phyloP scores from a whole-genome alignment of 73 alveolate species.

The Paramecium sexaurelia region DNA sequence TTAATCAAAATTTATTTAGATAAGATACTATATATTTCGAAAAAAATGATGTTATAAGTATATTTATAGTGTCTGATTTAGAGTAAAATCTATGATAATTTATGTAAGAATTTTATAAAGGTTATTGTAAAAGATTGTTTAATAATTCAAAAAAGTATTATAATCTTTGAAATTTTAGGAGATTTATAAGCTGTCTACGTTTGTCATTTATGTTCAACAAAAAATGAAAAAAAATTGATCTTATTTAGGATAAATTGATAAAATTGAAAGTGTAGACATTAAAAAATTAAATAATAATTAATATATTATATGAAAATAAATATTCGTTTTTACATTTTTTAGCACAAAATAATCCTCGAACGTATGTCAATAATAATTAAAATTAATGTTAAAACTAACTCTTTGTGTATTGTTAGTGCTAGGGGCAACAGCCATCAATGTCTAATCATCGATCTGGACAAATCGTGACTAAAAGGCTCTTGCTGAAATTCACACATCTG shows the following conservation, averaged over 20 bases:
- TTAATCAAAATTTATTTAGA: too few species aligned
- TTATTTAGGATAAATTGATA: not conserved
- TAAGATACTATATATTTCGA: too few species aligned
- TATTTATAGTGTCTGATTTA: too few species aligned
- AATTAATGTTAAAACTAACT: slow-evolving; percentile 25
- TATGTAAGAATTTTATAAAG: too few species aligned
- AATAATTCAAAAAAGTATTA: too few species aligned
- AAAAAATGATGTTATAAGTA: too few species aligned
- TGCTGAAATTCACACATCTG: not conserved
- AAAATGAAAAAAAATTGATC: not conserved
- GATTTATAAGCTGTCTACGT: too few species aligned
- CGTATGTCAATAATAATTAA: not conserved
- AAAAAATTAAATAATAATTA: not conserved
- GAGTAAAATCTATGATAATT: too few species aligned
- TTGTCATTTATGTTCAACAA: too few species aligned
- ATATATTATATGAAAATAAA: not conserved
- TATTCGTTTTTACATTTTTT: slow-evolving; percentile 37
- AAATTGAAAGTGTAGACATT: not conserved
- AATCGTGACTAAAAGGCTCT: slow-evolving; percentile 25
- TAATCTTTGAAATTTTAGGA: too few species aligned
- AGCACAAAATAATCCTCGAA: not conserved
- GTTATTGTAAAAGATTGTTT: too few species aligned
- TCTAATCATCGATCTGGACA: slow-evolving; percentile 56
- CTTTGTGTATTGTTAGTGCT: slow-evolving; percentile 17
- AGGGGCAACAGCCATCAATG: slow-evolving; percentile 30